Conservation (phyloP, 352 stramenopile species). For the Phytophthora boehmeriae region DNA sequence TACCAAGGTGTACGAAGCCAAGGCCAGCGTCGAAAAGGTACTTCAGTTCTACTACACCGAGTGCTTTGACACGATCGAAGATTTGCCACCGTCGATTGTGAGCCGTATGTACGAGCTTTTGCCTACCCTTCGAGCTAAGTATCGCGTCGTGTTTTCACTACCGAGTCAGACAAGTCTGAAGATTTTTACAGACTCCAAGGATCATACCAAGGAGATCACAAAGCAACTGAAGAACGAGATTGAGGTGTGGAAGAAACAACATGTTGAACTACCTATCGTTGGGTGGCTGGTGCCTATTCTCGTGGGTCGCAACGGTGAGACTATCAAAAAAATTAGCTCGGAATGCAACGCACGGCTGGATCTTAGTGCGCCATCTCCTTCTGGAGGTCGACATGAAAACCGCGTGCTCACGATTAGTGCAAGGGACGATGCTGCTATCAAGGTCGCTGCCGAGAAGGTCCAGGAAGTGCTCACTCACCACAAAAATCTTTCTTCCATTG, state of each 20-base stretch:
- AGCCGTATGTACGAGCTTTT: constrained; percentile 69
- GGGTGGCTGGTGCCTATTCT: constrained; percentile 73
- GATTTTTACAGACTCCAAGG: constrained; percentile 74
- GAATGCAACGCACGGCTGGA: constrained; percentile 68
- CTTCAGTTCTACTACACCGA: constrained; percentile 83
- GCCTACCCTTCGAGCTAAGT: constrained; percentile 56
- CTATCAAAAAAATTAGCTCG: constrained; percentile 73
- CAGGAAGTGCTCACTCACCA: constrained; percentile 59
- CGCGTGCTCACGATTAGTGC: constrained; percentile 73
- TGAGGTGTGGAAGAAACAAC: constrained; percentile 66
- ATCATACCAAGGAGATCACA: constrained; percentile 46
- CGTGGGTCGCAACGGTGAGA: constrained; percentile 78
- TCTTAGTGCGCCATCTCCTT: constrained; percentile 39
- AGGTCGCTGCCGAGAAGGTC: constrained; percentile 62
- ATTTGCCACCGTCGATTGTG: constrained; percentile 52
- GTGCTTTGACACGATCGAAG: constrained; percentile 52
- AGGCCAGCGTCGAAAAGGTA: constrained; percentile 71
- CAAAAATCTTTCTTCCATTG: constrained; percentile 49
- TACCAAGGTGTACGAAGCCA: constrained; percentile 74
- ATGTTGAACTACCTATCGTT: constrained; percentile 65
- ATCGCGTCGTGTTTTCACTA: constrained; percentile 68
- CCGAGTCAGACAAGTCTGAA: constrained; percentile 58
- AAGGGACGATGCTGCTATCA: constrained; percentile 63
- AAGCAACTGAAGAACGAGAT: constrained; percentile 54
- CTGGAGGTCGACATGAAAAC: constrained; percentile 27